These are phyloP conservation scores for Suillus subaureus DNA, from an alignment of 768 basidiomycete genomes.

Conservation along the genomic window DNA sequence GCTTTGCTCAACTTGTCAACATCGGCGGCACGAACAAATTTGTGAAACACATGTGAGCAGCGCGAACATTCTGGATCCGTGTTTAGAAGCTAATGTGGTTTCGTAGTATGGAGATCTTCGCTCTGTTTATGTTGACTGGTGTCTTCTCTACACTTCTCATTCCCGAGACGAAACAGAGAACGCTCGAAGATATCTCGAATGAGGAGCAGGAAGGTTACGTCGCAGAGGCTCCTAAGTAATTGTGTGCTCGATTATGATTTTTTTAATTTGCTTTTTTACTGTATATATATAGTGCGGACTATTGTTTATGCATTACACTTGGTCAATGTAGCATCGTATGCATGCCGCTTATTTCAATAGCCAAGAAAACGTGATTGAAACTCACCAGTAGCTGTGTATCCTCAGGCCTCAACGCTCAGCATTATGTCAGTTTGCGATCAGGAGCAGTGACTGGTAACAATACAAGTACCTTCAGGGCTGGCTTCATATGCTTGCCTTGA, in stretches of 20 bases:
- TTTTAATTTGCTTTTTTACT: neutral
- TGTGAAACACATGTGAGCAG: constrained; percentile 67
- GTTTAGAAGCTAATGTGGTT: constrained; percentile 12
- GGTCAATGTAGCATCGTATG: neutral
- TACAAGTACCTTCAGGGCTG: too few species aligned
- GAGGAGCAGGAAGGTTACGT: constrained; percentile 70
- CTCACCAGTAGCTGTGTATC: neutral
- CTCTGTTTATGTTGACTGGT: constrained; percentile 86
- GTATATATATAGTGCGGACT: neutral
- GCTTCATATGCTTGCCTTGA: too few species aligned
- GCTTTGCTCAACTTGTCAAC: constrained; percentile 68
- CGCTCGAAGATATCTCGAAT: constrained; percentile 74
- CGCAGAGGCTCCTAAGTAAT: neutral
- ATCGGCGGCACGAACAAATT: constrained; percentile 66
- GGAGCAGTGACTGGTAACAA: too few species aligned
- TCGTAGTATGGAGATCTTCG: constrained; percentile 73
- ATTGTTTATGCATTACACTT: neutral
- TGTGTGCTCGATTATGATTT: neutral
- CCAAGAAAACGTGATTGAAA: neutral
- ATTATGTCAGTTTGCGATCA: neutral
- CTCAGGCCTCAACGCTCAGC: neutral
- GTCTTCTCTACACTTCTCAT: constrained; percentile 79
- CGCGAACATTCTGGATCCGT: neutral
- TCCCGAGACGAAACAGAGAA: constrained; percentile 72
- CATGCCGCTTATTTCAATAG: neutral